Base-by-base conservation (phyloP, 768 basidiomycete species). In the Boletus rubescentipes region DNA sequence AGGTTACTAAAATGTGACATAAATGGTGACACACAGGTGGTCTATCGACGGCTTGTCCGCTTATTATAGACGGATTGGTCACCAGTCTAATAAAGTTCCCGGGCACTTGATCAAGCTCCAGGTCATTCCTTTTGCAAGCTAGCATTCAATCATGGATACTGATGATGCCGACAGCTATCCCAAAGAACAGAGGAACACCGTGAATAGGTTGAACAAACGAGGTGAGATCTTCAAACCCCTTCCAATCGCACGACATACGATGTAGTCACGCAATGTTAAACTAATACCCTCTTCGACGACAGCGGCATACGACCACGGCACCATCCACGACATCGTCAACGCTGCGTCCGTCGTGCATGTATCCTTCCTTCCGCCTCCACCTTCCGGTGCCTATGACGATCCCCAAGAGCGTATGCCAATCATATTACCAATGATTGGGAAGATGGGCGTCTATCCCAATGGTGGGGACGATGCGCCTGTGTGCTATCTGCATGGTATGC, bases 131-230 rank as follows among this genome's bases (percentile, higher is more conserved):
- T 14, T n/a, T n/a, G n/a, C n/a, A 32, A 41, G 40, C n/a, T 4
- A 1, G 2, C 7, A 9, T 32, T 49, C 29, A 34, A 72, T 77
- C 59, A 85, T 84, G 20, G 81, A 83, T 5, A 79, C 79, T 0
- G 79, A 79, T 11, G 42, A 55, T n/a, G 0, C 30, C 11, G 36
- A 21, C 8, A 57, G 54, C 60, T 86, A 84, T 68, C 81, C 81
- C 0, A 67, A 57, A 39, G 59, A 55, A 51, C 21, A 7, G 15
- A 54, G 52, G 23, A 65, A 67, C 41, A 59, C 65, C 3, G 62
- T 65, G 35, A 65, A 67, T 36, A 67, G 64, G 56, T n/a, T 59
- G 43, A 58, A 34, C 44, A 67, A 65, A 41, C 59, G 55, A 51
- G 64, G 65, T 67, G 23, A 58, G 52, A 39, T 29, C 26, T 26